phyloP scores from a whole-genome alignment of 2,329 filamentous ascomycete genomes.

The Gyromitra esculenta region DNA sequence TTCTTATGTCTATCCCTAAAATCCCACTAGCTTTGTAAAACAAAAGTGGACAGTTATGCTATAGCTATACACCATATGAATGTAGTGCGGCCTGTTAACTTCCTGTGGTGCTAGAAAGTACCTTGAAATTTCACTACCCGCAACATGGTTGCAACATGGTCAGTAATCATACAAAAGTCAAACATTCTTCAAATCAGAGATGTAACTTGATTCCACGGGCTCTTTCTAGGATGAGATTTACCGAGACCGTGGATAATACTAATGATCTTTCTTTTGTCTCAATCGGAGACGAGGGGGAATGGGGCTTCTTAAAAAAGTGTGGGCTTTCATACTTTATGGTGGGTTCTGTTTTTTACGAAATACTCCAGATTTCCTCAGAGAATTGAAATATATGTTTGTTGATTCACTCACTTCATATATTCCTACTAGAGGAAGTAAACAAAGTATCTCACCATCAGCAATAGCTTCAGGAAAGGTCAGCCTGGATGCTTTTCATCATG shows the following conservation, averaged over 20 bases:
- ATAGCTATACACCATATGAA: not conserved
- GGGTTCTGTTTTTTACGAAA: constrained; percentile 10
- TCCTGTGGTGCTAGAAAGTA: not conserved
- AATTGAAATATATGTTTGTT: not conserved
- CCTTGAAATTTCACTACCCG: not conserved
- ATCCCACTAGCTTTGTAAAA: not conserved
- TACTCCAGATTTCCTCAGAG: constrained; percentile 4
- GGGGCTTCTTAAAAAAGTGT: not conserved
- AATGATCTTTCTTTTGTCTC: constrained; percentile 1
- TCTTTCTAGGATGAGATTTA: constrained; percentile 20
- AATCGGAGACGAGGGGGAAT: not conserved
- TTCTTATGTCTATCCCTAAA: not conserved
- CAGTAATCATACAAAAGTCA: not conserved
- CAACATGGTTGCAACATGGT: not conserved
- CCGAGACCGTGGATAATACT: constrained; percentile 12
- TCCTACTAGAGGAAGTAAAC: not conserved
- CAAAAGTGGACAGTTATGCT: not conserved
- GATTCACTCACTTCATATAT: not conserved
- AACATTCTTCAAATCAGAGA: not conserved
- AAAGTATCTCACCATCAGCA: constrained; percentile 1
- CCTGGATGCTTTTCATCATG: constrained; percentile 9
- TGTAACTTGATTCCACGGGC: constrained; percentile 4
- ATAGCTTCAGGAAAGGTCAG: constrained; percentile 16
- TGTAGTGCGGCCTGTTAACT: not conserved
- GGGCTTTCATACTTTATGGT: not conserved